These are phyloP conservation scores for Kitagawia praeruptora DNA, from an alignment of 129 eudicot species.

Conservation along the genomic window DNA sequence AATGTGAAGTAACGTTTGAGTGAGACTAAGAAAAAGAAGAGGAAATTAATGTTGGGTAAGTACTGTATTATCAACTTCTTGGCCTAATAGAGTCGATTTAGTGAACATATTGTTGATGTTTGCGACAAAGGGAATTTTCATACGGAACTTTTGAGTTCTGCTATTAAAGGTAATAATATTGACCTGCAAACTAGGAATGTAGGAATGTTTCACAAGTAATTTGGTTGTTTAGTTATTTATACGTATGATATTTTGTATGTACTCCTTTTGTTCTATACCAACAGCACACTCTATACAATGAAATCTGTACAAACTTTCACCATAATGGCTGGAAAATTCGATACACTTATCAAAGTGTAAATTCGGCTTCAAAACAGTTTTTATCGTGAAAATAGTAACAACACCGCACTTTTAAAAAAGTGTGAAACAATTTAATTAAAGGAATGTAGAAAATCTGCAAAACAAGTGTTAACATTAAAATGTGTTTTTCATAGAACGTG, in stretches of 20 bases:
- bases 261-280: neutral
- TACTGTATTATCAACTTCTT: neutral
- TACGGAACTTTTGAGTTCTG: neutral
- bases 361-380: too few species aligned
- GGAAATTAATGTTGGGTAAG: slow-evolving; percentile 5
- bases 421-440: too few species aligned
- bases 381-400: too few species aligned
- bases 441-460: too few species aligned
- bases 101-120: neutral
- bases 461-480: too few species aligned
- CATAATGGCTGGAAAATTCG: neutral
- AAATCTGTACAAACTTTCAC: neutral
- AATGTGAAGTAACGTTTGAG: neutral
- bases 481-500: too few species aligned
- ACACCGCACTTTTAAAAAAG: too few species aligned
- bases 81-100: neutral
- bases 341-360: too few species aligned
- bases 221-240: neutral
- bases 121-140: neutral
- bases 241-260: neutral
- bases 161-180: neutral
- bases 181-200: neutral
- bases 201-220: neutral
- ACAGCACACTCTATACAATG: neutral
- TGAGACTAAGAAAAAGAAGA: neutral